These are phyloP conservation scores for Chlorella sp. DNA, from an alignment of 139 green algal species.

Conservation along the genomic window DNA sequence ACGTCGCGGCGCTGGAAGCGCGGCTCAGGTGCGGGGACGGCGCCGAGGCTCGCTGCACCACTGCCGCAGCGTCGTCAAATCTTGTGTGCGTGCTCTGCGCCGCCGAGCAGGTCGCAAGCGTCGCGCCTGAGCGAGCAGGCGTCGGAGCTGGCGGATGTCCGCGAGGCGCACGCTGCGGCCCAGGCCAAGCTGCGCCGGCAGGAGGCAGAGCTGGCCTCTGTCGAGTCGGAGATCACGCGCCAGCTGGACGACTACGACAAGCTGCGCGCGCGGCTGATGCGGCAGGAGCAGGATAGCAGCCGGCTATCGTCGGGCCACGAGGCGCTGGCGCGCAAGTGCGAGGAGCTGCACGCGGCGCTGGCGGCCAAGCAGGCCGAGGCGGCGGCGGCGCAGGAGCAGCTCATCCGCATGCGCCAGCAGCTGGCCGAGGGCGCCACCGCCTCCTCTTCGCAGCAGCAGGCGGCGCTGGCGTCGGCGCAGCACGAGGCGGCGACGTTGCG, in stretches of 20 bases:
- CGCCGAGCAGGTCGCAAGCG: background rate
- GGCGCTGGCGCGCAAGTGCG: background rate
- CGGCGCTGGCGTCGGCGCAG: too few relatives aligned
- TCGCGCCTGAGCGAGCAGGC: background rate
- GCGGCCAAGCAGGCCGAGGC: background rate
- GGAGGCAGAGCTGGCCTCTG: background rate
- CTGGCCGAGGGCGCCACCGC: too few relatives aligned
- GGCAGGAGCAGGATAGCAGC: background rate
- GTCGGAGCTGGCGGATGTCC: background rate
- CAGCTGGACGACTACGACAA: background rate
- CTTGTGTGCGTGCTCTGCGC: too few relatives aligned
- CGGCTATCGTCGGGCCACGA: background rate
- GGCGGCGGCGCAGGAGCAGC: background rate
- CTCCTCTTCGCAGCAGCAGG: too few relatives aligned
- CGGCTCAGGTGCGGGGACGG: too few relatives aligned
- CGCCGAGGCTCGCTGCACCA: too few relatives aligned
- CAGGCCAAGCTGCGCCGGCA: background rate
- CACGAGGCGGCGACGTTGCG: background rate
- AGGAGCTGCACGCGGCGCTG: background rate
- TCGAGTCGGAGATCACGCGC: background rate
- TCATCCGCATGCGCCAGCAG: too few relatives aligned
- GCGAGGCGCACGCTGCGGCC: background rate
- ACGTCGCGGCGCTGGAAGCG: too few relatives aligned
- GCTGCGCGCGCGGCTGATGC: background rate
- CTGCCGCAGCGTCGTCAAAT: too few relatives aligned